A percentile compares a stretch with the other conserved stretches of the same genome.
phyloP scores from a whole-genome alignment of 2,329 filamentous ascomycete genomes.

The Hymenoscyphus fructigenus region DNA sequence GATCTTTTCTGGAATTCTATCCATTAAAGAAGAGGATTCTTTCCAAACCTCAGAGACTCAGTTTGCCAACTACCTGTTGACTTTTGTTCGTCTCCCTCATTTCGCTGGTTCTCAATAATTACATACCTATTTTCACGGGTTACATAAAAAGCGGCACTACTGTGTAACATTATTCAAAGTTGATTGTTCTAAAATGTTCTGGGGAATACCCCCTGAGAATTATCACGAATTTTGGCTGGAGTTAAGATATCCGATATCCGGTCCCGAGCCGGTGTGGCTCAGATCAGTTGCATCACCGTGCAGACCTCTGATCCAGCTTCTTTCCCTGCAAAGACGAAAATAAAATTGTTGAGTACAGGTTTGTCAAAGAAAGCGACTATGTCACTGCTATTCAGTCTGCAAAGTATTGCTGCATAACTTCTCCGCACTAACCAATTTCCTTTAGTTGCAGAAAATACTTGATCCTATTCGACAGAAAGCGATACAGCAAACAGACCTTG shows the following conservation, averaged over 20 bases:
- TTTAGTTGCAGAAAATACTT: background rate
- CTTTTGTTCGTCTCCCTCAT: too few relatives aligned
- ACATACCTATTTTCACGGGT: too few relatives aligned
- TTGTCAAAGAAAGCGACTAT: background rate
- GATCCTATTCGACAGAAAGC: background rate
- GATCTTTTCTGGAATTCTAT: background rate
- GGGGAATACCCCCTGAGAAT: too few relatives aligned
- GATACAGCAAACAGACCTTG: background rate
- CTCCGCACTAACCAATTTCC: background rate
- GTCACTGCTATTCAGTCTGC: background rate
- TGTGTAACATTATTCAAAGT: too few relatives aligned
- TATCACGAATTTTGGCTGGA: too few relatives aligned
- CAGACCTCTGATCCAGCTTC: constrained; percentile 8
- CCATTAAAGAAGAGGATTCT: too few relatives aligned
- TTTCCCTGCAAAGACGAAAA: constrained; percentile 10
- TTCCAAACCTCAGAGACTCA: too few relatives aligned
- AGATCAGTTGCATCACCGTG: constrained; percentile 24
- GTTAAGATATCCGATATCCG: background rate
- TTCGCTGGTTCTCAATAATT: too few relatives aligned
- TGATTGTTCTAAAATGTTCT: too few relatives aligned
- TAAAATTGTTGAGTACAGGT: background rate
- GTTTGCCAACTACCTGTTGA: too few relatives aligned
- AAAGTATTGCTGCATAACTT: constrained; percentile 4
- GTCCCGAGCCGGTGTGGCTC: background rate
- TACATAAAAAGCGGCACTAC: too few relatives aligned